A percentile compares a stretch with the other conserved stretches of the same genome.
phyloP scores from a whole-genome alignment of 2,329 filamentous ascomycete genomes.

The Hymenoscyphus fructigenus region DNA sequence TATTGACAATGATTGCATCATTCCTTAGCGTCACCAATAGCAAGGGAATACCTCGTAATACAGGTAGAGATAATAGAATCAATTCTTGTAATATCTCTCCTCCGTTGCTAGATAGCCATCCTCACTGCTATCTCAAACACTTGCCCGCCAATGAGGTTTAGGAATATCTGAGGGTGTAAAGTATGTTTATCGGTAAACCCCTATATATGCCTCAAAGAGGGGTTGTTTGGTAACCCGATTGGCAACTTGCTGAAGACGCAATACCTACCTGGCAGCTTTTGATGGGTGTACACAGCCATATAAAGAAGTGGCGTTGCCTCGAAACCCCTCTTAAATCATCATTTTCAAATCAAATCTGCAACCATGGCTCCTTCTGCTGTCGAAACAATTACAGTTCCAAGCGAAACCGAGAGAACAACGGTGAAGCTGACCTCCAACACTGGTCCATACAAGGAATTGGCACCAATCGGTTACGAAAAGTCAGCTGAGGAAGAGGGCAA shows the following conservation, averaged over 20 bases:
- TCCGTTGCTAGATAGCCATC: background rate
- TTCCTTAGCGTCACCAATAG: constrained; percentile 14
- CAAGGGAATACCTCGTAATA: background rate
- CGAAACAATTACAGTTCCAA: constrained; percentile 27
- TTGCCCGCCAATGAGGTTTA: constrained; percentile 7
- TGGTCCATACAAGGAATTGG: constrained; percentile 35
- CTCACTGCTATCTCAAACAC: background rate
- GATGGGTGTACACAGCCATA: background rate
- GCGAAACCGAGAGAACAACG: constrained; percentile 12
- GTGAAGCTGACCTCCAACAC: constrained; percentile 27
- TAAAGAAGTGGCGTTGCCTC: constrained; percentile 3
- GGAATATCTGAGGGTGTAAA: background rate
- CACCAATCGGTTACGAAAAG: constrained; percentile 33
- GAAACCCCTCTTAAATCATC: background rate
- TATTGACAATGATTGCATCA: constrained; percentile 17
- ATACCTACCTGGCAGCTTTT: background rate
- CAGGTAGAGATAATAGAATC: background rate
- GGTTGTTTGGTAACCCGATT: background rate
- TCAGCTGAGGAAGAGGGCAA: constrained; percentile 33
- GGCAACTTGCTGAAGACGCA: constrained; percentile 5
- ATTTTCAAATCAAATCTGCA: constrained; percentile 4
- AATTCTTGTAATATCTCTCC: background rate
- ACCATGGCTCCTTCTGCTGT: constrained; percentile 35
- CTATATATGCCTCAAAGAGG: constrained; percentile 5
- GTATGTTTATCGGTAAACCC: background rate